phyloP scores from a whole-genome alignment of 495 filamentous ascomycete genomes.

The Trichoderma erinaceum region DNA sequence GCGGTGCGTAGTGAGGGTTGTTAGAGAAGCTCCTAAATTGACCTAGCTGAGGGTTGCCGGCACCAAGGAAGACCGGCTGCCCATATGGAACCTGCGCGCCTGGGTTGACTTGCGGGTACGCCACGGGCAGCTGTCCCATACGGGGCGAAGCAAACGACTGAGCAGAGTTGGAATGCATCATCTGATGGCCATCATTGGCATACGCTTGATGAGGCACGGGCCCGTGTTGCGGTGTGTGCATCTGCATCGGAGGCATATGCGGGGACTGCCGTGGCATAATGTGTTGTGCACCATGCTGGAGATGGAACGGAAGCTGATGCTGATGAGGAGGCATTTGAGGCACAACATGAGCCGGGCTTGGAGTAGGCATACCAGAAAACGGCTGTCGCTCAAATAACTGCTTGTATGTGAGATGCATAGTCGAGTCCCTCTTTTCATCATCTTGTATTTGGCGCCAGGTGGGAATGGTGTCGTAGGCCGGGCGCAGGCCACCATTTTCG shows the following conservation, averaged over 20 bases:
- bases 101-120: conserved; percentile 65
- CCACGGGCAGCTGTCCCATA: conserved; percentile 59
- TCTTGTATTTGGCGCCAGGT: conserved; percentile 63
- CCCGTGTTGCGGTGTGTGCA: conserved; percentile 56
- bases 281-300: conserved; percentile 44
- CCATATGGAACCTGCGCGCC: conserved; percentile 62
- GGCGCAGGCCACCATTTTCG: conserved; percentile 68
- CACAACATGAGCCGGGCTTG: conserved; percentile 50
- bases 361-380: conserved; percentile 54
- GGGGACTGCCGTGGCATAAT: conserved; percentile 52
- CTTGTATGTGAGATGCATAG: conserved; percentile 55
- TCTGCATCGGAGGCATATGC: conserved; percentile 57
- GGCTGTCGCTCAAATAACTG: conserved; percentile 67
- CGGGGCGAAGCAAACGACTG: conserved; percentile 75
- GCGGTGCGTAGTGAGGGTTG: conserved; percentile 60
- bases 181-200: conserved; percentile 73
- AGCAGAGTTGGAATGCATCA: conserved; percentile 74
- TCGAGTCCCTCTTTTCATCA: conserved; percentile 55
- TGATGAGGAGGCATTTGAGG: conserved; percentile 67
- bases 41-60: conserved; percentile 53
- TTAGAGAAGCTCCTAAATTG: conserved; percentile 49
- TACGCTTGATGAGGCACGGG: conserved; percentile 56
- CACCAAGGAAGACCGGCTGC: conserved; percentile 67
- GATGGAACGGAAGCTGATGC: conserved; percentile 68
- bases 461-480: conserved; percentile 70